Percentiles rank a stretch among this genome's conserved stretches.
Evolutionary conservation across 164 flowering plant species (phyloP).

Genomic region (Stephania cephalantha): DNA sequence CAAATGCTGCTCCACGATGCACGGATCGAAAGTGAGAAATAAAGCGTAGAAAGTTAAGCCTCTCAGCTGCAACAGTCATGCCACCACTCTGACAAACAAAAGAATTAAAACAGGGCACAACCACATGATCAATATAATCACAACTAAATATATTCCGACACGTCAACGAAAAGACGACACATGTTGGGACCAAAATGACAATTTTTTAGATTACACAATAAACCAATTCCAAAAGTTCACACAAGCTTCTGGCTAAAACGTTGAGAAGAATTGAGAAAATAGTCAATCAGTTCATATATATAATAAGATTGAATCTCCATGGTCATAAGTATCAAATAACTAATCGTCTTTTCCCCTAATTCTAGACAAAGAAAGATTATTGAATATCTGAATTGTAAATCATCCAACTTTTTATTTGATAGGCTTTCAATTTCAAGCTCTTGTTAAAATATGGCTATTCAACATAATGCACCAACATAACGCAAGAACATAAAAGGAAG

Average conservation of each 20-base stretch:
- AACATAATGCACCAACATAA: no score
- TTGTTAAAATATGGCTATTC: no score
- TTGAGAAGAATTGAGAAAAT: neutral
- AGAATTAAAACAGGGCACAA: neutral
- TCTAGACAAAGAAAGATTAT: no score
- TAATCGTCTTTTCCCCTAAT: no score
- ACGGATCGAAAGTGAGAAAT: conserved; percentile 89
- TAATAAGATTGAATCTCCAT: neutral
- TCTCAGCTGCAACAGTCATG: conserved; percentile 76
- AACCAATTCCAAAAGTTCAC: neutral
- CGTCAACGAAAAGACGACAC: no score
- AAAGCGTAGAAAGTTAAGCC: conserved; percentile 86
- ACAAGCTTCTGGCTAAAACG: neutral
- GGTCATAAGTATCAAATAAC: neutral
- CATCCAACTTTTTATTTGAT: no score
- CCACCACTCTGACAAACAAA: conserved; percentile 53
- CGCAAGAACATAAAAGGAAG: no score
- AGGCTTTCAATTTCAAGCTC: no score
- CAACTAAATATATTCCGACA: neutral
- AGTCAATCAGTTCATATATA: neutral
- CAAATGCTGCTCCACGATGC: conserved; percentile 91
- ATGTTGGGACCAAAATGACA: no score
- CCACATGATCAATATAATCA: no score
- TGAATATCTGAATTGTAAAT: no score
- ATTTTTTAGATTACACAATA: neutral